Evolutionary conservation across 805 yeast genomes (phyloP).

Genomic region (Metschnikowia matae): DNA sequence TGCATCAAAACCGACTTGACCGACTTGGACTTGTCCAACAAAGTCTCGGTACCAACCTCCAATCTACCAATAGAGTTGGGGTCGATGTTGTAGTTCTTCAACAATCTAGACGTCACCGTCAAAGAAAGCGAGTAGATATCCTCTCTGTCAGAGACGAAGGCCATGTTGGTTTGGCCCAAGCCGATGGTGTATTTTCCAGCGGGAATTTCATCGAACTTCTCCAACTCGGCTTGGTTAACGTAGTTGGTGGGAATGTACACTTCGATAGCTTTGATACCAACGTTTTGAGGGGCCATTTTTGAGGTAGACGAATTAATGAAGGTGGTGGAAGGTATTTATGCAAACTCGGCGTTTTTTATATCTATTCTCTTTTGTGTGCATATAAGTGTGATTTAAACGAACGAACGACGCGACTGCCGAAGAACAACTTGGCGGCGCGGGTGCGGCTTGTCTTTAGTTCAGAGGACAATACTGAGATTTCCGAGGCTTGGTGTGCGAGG

Average conservation of each 20-base stretch:
- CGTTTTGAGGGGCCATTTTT: slow-evolving; percentile 56
- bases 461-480: neutral
- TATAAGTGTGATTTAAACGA: slow-evolving; percentile 2
- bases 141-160: slow-evolving; percentile 95
- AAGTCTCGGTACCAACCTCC: slow-evolving; percentile 97
- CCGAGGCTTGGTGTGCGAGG: too few species aligned
- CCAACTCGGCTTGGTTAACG: slow-evolving; percentile 87
- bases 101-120: slow-evolving; percentile 76
- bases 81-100: slow-evolving; percentile 80
- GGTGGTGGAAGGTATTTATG: neutral
- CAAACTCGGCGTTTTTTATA: slow-evolving; percentile 2
- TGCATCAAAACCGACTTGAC: slow-evolving; percentile 95
- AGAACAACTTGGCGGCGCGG: neutral
- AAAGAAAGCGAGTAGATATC: slow-evolving; percentile 93
- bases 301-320: neutral
- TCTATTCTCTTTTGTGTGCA: slow-evolving; percentile 3
- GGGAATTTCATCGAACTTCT: slow-evolving; percentile 78
- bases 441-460: neutral
- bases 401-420: slow-evolving; percentile 4
- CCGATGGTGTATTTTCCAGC: slow-evolving; percentile 98
- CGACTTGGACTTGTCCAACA: slow-evolving; percentile 93
- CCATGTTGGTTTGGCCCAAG: slow-evolving; percentile 97
- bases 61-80: slow-evolving; percentile 81
- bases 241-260: slow-evolving; percentile 78
- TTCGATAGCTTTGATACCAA: slow-evolving; percentile 97